Base-by-base conservation (phyloP, 345 rosid genomes). In the Salix brachista region DNA sequence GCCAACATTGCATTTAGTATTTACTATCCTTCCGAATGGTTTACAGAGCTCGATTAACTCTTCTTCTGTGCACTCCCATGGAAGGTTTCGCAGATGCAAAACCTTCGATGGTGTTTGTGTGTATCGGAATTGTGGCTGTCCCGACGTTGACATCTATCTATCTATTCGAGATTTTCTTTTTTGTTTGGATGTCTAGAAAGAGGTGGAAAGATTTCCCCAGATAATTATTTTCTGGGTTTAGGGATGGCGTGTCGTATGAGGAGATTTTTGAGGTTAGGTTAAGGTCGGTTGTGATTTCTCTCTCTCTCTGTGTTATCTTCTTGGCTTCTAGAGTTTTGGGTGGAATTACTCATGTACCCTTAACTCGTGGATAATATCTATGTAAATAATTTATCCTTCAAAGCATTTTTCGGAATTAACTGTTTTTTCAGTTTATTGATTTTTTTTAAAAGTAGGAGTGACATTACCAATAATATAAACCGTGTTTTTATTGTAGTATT, bases 91-190 rank as follows among this genome's bases (percentile, higher is more conserved):
- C 30, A 95, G 90, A 79, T 95, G 98, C 69, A 95, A 86, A 32
- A 95, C 99, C 88, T 95, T 95, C 64, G 97, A 95, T 54, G 97
- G 96, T 36, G 99, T 91, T 82, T 96, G 99, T 17, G 99, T 93
- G 84, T 93, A 93, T 19, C 98, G 85, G 83, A 96, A 96, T 86
- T 93, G 98, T 3, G 90, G 89, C 78, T 89, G 97, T 32, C 92
- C 89, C 34, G 92, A 92, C 73, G 89, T 86, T 67, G 94, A 92
- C 98, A 91, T 91, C 77, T 39, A 18, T 72, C 39, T 39, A 18
- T 58, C 39, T 23, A 13, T 12, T 8, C 23, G 61, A n/a, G 61
- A 56, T 10, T 56, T n/a, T 21, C n/a, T 21, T 56, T n/a, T 21
- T 56, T 56, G 78, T 73, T 66, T 77, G 85, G 75, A 41, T 73